Conservation (phyloP, 2,329 filamentous ascomycete genomes). For the Venturia asperata region DNA sequence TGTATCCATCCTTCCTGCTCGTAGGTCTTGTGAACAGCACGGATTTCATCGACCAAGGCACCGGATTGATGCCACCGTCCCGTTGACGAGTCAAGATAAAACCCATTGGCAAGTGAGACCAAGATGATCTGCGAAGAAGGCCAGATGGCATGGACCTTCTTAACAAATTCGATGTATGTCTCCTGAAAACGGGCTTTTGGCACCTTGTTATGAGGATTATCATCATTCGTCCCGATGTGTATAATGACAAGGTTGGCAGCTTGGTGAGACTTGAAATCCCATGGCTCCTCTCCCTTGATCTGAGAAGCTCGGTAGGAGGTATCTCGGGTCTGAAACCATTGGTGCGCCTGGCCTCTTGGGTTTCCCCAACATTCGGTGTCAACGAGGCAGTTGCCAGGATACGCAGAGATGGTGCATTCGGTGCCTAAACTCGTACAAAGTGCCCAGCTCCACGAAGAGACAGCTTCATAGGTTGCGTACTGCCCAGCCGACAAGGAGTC, state of each 20-base stretch:
- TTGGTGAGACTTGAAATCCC: slow-evolving; percentile 31
- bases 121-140: slow-evolving; percentile 38
- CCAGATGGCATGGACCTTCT: slow-evolving; percentile 36
- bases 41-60: slow-evolving; percentile 46
- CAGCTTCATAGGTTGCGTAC: slow-evolving; percentile 52
- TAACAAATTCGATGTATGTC: slow-evolving; percentile 38
- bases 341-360: slow-evolving; percentile 38
- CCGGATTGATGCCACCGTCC: slow-evolving; percentile 38
- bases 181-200: slow-evolving; percentile 33
- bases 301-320: slow-evolving; percentile 42
- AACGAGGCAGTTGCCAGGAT: slow-evolving; percentile 51
- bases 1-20: slow-evolving; percentile 47
- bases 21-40: slow-evolving; percentile 47
- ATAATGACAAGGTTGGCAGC: slow-evolving; percentile 39
- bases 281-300: slow-evolving; percentile 30
- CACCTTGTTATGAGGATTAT: slow-evolving; percentile 38
- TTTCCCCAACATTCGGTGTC: slow-evolving; percentile 51
- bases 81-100: slow-evolving; percentile 44
- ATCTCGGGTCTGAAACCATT: slow-evolving; percentile 53
- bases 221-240: slow-evolving; percentile 43
- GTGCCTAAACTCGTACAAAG: slow-evolving; percentile 51
- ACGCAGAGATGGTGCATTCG: slow-evolving; percentile 52
- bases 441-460: slow-evolving; percentile 51
- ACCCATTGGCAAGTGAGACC: slow-evolving; percentile 49
- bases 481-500: slow-evolving; percentile 48